These are phyloP conservation scores for Gardenia jasminoides DNA, from an alignment of 257 asterid species.

Conservation along the genomic window DNA sequence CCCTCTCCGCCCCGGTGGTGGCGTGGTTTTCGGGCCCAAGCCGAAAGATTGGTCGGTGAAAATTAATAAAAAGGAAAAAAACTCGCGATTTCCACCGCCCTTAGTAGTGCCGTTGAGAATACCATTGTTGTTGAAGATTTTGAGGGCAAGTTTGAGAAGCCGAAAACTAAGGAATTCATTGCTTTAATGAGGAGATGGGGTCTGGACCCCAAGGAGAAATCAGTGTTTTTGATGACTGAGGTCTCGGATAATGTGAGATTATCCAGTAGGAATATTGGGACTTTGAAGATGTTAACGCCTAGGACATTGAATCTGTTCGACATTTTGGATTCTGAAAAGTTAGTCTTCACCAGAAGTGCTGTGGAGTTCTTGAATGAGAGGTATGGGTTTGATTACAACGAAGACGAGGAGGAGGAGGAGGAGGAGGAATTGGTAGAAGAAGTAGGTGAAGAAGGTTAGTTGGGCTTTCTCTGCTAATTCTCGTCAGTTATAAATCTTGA, in stretches of 20 bases:
- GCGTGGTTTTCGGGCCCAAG: constrained; percentile 88
- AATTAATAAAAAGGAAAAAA: constrained; percentile 83
- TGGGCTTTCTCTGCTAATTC: too few species aligned
- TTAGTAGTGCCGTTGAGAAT: constrained; percentile 68
- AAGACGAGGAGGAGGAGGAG: constrained; percentile 42
- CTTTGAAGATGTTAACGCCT: constrained; percentile 86
- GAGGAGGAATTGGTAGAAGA: constrained; percentile 37
- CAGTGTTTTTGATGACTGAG: constrained; percentile 70
- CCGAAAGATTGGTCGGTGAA: constrained; percentile 93
- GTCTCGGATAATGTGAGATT: constrained; percentile 67
- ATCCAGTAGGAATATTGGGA: constrained; percentile 73
- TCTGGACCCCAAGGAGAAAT: constrained; percentile 82
- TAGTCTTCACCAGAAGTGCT: constrained; percentile 72
- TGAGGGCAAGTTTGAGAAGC: constrained; percentile 71
- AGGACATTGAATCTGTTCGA: constrained; percentile 89
- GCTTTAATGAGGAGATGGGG: constrained; percentile 78
- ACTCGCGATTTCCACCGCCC: constrained; percentile 84
- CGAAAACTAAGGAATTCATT: constrained; percentile 78
- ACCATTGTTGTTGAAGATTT: constrained; percentile 86
- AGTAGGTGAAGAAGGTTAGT: constrained; percentile 52
- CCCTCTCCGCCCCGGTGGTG: constrained; percentile 97
- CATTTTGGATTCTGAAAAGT: constrained; percentile 74
- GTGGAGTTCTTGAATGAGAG: constrained; percentile 78
- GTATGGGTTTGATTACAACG: constrained; percentile 54
- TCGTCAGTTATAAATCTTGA: neutral